Base-by-base conservation (phyloP, 202 grass and related monocot species). In the Brachypodium distachyon region DNA sequence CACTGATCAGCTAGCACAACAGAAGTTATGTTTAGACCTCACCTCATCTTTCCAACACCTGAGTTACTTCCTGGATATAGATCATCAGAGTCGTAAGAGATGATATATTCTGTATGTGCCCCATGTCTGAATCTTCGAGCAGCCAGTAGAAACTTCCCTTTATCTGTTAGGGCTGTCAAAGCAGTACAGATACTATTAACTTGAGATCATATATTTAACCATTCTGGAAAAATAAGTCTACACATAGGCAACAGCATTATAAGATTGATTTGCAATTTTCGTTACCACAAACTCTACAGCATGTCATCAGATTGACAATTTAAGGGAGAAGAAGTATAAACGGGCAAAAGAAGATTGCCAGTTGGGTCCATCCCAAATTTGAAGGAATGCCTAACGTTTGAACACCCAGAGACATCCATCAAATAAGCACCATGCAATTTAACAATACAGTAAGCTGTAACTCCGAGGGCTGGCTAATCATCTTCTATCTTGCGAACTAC, bases 1-100 rank as follows among this genome's bases (percentile, higher is more conserved):
- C 49, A 47, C 1, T 6, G 82, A 77, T 21, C 43, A 59, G 22
- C n/a, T 9, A 69, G 39, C 11, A 81, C 66, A 83, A 78, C 12
- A 39, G 19, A 43, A 36, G 40, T 51, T 55, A 22, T 79, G 9
- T 44, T 68, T 63, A 36, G 40, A 44, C 46, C 67, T 70, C 27
- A 96, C 93, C 93, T 90, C 72, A 96, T 64, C 34, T 90, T 96
- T 76, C 93, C 93, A 74, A 96, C 72, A 86, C 92, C 92, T 62
- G 84, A 81, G 73, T 66, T 96, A 63, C 90, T 93, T 86, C 86
- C 90, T 81, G 83, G 90, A 71, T 82, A 85, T 77, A 93, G 60
- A 84, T 88, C 90, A 53, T 92, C 90, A n/a, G 72, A 87, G 69
- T 96, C 89, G 80, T 86, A 88, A 22, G 92, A 96, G 81, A 96